Percentiles rank a stretch among this genome's conserved stretches.
Evolutionary conservation across 176 grass and related monocot species (phyloP).

Genomic region (Rhynchospora tenuis): DNA sequence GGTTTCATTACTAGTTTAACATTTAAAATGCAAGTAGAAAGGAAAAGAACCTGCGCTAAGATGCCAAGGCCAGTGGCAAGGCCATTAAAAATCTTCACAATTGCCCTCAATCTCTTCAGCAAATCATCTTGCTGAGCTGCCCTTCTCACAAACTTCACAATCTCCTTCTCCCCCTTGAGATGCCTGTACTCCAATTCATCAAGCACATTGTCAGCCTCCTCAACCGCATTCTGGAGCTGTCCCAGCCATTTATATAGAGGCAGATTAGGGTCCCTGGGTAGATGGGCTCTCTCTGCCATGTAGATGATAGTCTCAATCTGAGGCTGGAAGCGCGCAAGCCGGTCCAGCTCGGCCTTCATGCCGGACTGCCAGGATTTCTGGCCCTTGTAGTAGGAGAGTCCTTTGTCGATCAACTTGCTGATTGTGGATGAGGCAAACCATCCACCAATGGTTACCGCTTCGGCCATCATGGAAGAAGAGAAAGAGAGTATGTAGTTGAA

Average conservation of each 20-base stretch:
- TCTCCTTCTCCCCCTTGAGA: background rate
- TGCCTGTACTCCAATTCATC: constrained; percentile 18
- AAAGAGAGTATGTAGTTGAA: background rate
- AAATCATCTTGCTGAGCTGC: background rate
- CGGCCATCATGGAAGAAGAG: background rate
- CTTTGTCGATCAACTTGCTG: background rate
- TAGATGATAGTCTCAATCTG: background rate
- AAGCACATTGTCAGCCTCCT: constrained; percentile 20
- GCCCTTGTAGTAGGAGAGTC: background rate
- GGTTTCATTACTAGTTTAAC: too few relatives aligned
- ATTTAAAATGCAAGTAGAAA: too few relatives aligned
- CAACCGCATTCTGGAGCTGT: background rate
- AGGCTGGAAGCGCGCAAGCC: background rate
- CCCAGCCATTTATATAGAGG: constrained; percentile 14
- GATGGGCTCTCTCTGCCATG: background rate
- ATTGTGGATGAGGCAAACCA: constrained; percentile 5
- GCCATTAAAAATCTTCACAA: background rate
- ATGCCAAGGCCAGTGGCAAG: too few relatives aligned
- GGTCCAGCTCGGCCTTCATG: background rate
- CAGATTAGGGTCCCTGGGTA: background rate
- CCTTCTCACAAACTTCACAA: background rate
- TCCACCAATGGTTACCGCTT: background rate
- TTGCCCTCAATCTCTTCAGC: background rate
- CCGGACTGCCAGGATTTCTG: constrained; percentile 7
- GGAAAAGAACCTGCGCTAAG: too few relatives aligned